phyloP scores from a whole-genome alignment of 2,329 filamentous ascomycete species.

The Penicillium italicum region DNA sequence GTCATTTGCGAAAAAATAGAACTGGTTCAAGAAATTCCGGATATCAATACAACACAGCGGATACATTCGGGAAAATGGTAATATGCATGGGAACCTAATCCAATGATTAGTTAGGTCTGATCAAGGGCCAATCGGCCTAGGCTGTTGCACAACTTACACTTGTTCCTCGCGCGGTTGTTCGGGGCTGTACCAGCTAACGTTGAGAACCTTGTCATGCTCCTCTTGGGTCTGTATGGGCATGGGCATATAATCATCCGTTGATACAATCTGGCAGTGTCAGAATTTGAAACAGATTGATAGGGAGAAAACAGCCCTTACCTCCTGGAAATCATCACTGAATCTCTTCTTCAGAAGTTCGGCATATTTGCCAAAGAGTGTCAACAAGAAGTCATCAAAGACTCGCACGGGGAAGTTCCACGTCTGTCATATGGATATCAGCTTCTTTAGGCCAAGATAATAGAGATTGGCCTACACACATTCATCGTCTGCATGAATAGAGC shows the following conservation, averaged over 20 bases:
- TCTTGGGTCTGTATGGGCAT: constrained; percentile 91
- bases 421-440: constrained; percentile 42
- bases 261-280: constrained; percentile 52
- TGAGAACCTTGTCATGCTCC: constrained; percentile 93
- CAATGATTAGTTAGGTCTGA: neutral
- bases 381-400: constrained; percentile 75
- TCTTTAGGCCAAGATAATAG: neutral
- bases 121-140: neutral
- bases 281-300: neutral
- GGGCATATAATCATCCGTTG: constrained; percentile 99
- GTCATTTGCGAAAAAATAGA: constrained; percentile 95
- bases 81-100: constrained; percentile 79
- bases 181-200: constrained; percentile 92
- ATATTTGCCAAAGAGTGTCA: constrained; percentile 92
- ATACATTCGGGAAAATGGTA: constrained; percentile 99
- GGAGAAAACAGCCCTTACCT: constrained; percentile 51
- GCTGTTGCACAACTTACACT: constrained; percentile 51
- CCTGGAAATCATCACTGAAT: constrained; percentile 94
- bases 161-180: constrained; percentile 74
- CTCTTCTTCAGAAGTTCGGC: constrained; percentile 83
- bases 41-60: constrained; percentile 98
- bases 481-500: constrained; percentile 97
- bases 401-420: constrained; percentile 86
- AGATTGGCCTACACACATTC: constrained; percentile 60
- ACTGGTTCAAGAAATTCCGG: constrained; percentile 94